A percentile compares a stretch with the other conserved stretches of the same genome.
These are phyloP conservation scores for Apophysomyces sp. DNA, from an alignment of 371 early-diverging fungal species.

Conservation along the genomic window DNA sequence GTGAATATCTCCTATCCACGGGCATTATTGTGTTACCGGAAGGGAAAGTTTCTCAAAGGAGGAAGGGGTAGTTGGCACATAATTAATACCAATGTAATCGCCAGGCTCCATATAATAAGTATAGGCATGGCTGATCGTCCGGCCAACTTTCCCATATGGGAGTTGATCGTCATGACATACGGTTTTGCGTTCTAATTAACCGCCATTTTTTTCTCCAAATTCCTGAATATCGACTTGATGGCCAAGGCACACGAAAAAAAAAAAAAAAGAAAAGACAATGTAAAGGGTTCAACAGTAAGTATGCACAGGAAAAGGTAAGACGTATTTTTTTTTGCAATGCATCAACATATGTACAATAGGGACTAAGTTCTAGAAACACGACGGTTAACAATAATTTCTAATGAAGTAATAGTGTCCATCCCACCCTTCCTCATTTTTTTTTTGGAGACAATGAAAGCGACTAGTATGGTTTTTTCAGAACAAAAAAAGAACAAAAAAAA, in stretches of 20 bases:
- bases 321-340: neutral
- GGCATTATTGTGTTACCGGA: neutral
- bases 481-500: too few relatives aligned
- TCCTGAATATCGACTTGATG: neutral
- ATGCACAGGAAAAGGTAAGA: neutral
- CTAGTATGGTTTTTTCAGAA: neutral
- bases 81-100: neutral
- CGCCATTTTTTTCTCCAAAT: neutral
- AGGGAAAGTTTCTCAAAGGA: neutral
- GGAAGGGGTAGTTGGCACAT: neutral
- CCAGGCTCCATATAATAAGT: neutral
- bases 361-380: neutral
- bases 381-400: neutral
- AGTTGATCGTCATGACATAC: neutral
- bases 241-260: neutral
- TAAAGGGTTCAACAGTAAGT: neutral
- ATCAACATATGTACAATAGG: neutral
- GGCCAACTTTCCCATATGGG: neutral
- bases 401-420: neutral
- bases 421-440: neutral
- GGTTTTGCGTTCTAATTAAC: neutral
- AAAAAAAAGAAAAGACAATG: neutral
- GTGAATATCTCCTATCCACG: neutral
- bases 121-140: neutral
- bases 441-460: neutral